Conservation (phyloP, 768 basidiomycete genomes). For the Lactarius deliciosus region DNA sequence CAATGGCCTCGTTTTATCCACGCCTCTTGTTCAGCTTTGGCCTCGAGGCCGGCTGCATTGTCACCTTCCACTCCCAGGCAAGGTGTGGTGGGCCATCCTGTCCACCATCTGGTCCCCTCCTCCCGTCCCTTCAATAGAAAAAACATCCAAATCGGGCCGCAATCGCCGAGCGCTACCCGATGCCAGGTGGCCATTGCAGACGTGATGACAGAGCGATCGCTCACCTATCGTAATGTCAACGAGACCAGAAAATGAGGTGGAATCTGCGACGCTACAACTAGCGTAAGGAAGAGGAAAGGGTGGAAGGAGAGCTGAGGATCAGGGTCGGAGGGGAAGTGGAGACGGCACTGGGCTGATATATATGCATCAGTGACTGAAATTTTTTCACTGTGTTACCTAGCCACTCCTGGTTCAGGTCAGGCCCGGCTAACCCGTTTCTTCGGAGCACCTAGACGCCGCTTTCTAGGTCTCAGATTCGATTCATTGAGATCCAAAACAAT, state of each 20-base stretch:
- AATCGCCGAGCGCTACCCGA: constrained; percentile 20
- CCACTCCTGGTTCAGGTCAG: neutral
- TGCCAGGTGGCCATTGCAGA: constrained; percentile 21
- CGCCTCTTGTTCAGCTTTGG: constrained; percentile 12
- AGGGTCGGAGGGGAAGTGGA: constrained; percentile 23
- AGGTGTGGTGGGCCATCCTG: neutral
- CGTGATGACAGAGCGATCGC: constrained; percentile 16
- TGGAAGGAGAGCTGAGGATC: constrained; percentile 9
- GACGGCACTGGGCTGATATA: constrained; percentile 2
- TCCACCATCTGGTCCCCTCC: neutral
- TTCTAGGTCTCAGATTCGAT: constrained; percentile 11
- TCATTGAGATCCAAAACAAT: constrained; percentile 10
- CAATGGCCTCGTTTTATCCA: constrained; percentile 22
- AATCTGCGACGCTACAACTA: neutral
- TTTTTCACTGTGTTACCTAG: neutral
- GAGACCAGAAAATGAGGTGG: neutral
- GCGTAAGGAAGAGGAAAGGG: neutral
- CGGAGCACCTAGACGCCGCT: constrained; percentile 6
- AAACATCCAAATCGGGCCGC: constrained; percentile 24
- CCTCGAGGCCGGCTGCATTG: constrained; percentile 19
- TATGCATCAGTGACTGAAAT: constrained; percentile 16
- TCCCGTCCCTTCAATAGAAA: constrained; percentile 12
- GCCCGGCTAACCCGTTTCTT: constrained; percentile 4
- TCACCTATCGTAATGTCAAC: constrained; percentile 10
- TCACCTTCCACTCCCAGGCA: neutral